phyloP scores from a whole-genome alignment of 2,329 filamentous ascomycete species.

The Trichophyton simii region DNA sequence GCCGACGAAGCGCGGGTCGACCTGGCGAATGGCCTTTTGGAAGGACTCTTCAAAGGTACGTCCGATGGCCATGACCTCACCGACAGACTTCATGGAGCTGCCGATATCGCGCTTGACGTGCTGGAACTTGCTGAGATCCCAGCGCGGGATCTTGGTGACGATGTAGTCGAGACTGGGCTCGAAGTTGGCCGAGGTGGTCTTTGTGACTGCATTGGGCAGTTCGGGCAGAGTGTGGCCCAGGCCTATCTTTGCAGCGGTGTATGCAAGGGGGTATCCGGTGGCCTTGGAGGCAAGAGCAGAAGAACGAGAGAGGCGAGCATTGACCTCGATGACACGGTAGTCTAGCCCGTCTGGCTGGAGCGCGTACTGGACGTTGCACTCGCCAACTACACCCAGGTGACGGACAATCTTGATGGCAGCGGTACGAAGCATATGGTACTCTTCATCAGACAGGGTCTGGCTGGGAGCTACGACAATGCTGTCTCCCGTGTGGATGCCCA shows the following conservation, averaged over 20 bases:
- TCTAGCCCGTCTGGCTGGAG: conserved; percentile 93
- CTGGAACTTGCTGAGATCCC: conserved; percentile 98
- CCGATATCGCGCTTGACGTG: conserved; percentile 96
- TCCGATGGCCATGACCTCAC: conserved; percentile 98
- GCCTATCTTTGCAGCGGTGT: conserved; percentile 96
- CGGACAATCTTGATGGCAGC: conserved; percentile 97
- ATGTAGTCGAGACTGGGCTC: conserved; percentile 96
- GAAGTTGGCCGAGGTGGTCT: conserved; percentile 97
- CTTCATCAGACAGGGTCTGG: conserved; percentile 94
- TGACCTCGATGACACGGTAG: conserved; percentile 98
- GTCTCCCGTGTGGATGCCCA: conserved; percentile 96
- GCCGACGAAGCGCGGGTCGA: conserved; percentile 81
- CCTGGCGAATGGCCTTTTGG: conserved; percentile 95
- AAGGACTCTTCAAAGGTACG: conserved; percentile 98
- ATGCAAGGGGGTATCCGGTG: conserved; percentile 91
- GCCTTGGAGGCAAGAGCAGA: conserved; percentile 96
- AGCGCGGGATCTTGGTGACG: conserved; percentile 95
- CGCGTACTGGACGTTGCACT: conserved; percentile 98
- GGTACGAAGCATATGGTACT: conserved; percentile 98
- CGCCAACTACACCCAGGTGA: conserved; percentile 90
- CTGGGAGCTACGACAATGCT: conserved; percentile 95
- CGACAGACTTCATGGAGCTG: conserved; percentile 97
- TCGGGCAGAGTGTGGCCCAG: conserved; percentile 90
- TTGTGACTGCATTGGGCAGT: conserved; percentile 93
- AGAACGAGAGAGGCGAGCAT: conserved; percentile 93